Evolutionary conservation across 495 filamentous ascomycete genomes (phyloP).

Genomic region (Penicillium lagena): DNA sequence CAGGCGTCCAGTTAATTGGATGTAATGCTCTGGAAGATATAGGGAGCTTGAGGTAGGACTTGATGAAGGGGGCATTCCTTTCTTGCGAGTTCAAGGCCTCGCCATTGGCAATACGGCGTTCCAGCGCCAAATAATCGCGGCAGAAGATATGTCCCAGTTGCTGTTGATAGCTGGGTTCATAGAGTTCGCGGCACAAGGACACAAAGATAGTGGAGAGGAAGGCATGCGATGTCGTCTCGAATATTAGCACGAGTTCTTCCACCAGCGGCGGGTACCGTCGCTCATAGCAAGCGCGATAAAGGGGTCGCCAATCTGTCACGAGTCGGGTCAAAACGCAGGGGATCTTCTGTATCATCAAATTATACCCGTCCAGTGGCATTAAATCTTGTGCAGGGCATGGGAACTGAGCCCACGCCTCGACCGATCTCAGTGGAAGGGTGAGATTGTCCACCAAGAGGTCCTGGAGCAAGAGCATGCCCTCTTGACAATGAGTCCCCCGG

Average conservation of each 20-base stretch:
- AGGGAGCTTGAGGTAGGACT: neutral
- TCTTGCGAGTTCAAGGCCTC: no score
- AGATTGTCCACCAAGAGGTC: conserved; percentile 5
- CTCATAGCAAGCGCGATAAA: no score
- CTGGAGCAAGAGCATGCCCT: neutral
- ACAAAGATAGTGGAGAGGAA: conserved; percentile 4
- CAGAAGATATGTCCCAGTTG: neutral
- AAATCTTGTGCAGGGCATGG: neutral
- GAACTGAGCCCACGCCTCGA: neutral
- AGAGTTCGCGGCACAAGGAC: neutral
- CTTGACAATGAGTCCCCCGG: neutral
- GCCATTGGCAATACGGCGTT: no score
- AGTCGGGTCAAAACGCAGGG: conserved; percentile 8
- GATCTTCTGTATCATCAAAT: neutral
- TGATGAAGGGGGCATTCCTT: no score
- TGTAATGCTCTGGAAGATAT: neutral
- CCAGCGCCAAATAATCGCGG: no score
- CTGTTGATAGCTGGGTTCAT: neutral
- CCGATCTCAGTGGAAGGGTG: neutral
- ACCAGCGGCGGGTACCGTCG: neutral
- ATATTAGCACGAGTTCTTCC: neutral
- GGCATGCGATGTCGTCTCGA: neutral
- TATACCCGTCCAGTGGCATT: conserved; percentile 4
- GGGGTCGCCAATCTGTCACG: conserved; percentile 10
- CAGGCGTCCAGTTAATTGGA: neutral